Evolutionary conservation across 129 eudicot genomes (phyloP).

Genomic region (Arctium minus): DNA sequence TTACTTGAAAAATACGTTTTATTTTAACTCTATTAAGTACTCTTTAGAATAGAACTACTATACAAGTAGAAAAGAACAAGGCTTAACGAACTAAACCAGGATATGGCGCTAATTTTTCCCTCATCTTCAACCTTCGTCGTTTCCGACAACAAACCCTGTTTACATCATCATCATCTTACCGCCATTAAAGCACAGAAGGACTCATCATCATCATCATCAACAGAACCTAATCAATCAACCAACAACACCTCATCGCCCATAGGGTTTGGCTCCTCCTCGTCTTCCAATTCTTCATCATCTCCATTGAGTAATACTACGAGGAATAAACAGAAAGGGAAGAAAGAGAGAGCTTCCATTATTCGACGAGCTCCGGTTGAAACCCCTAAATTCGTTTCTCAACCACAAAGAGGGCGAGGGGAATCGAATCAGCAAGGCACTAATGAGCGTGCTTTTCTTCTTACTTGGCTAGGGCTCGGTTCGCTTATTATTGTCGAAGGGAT

Average conservation of each 20-base stretch:
- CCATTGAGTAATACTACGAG: constrained; percentile 4
- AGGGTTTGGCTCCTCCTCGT: constrained; percentile 53
- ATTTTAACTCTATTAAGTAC: too few species aligned
- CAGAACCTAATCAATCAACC: constrained; percentile 10
- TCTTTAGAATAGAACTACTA: too few species aligned
- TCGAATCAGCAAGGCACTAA: constrained; percentile 32
- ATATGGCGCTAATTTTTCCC: constrained; percentile 61
- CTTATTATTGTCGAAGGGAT: constrained; percentile 70
- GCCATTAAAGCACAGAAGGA: constrained; percentile 36
- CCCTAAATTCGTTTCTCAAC: constrained; percentile 45
- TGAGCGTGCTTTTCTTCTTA: constrained; percentile 67
- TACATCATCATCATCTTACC: background rate
- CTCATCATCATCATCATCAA: constrained; percentile 27
- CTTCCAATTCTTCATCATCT: constrained; percentile 12
- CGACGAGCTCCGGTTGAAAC: constrained; percentile 60
- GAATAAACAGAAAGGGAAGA: constrained; percentile 47
- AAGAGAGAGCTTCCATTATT: constrained; percentile 49
- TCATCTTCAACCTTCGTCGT: constrained; percentile 37
- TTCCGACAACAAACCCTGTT: constrained; percentile 33
- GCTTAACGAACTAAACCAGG: constrained; percentile 32
- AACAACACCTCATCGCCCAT: constrained; percentile 18
- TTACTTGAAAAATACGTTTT: too few species aligned
- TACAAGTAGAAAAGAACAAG: background rate
- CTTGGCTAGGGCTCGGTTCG: constrained; percentile 89
- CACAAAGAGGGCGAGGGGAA: constrained; percentile 21